These are phyloP conservation scores for Pseudocercospora fuligena DNA, from an alignment of 2,329 filamentous ascomycete genomes.

Conservation along the genomic window DNA sequence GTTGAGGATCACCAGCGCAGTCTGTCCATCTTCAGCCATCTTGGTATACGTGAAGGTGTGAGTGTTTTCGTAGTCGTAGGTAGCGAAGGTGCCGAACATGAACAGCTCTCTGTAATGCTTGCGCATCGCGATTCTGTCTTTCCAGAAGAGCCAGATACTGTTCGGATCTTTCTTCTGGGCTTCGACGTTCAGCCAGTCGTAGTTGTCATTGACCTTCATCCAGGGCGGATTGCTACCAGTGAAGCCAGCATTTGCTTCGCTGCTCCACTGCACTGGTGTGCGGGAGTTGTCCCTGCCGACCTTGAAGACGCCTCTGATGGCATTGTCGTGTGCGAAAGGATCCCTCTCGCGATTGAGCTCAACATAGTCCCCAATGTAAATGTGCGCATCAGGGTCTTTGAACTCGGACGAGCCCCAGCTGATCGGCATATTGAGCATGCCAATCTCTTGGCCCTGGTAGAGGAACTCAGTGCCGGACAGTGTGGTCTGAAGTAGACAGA, in stretches of 20 bases:
- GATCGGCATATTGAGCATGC: constrained; percentile 67
- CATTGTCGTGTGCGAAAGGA: constrained; percentile 35
- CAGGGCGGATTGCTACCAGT: constrained; percentile 63
- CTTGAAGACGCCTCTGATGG: constrained; percentile 58
- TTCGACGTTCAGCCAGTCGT: constrained; percentile 65
- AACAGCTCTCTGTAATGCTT: constrained; percentile 67
- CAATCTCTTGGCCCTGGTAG: constrained; percentile 73
- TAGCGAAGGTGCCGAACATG: constrained; percentile 68
- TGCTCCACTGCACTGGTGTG: constrained; percentile 74
- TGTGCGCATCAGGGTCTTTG: constrained; percentile 28
- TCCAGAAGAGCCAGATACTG: constrained; percentile 67
- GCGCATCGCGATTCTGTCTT: constrained; percentile 53
- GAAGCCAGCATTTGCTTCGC: constrained; percentile 67
- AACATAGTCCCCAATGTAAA: constrained; percentile 63
- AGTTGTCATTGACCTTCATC: constrained; percentile 72
- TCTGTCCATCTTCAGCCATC: constrained; percentile 35
- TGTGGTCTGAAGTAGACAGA: constrained; percentile 61
- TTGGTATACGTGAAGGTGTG: constrained; percentile 58
- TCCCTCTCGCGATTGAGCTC: constrained; percentile 60
- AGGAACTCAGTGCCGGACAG: constrained; percentile 68
- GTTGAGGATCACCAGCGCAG: constrained; percentile 45
- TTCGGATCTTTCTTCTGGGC: constrained; percentile 54
- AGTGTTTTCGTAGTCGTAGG: constrained; percentile 57
- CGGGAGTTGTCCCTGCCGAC: constrained; percentile 72
- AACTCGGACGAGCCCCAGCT: constrained; percentile 53